Percentiles rank a stretch among this genome's conserved stretches.
These are phyloP conservation scores for Fusarium beomiforme DNA, from an alignment of 2,329 filamentous ascomycete genomes.

Conservation along the genomic window DNA sequence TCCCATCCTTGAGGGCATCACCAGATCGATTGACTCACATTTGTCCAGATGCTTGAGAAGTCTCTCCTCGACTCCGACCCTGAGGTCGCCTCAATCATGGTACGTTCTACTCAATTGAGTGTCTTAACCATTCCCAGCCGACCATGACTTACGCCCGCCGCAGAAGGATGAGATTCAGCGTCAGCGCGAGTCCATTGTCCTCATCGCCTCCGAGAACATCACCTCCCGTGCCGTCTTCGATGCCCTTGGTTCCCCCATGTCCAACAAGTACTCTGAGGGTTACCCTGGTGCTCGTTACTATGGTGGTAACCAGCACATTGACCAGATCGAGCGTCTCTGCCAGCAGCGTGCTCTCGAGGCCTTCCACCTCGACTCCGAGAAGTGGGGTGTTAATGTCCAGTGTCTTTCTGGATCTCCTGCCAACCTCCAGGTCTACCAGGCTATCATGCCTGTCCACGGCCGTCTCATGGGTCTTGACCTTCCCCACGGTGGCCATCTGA, in stretches of 20 bases:
- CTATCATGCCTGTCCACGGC: conserved; percentile 94
- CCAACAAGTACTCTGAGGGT: conserved; percentile 99
- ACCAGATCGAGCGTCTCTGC: conserved; percentile 94
- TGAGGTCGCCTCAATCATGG: conserved; percentile 97
- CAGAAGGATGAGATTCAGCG: conserved; percentile 94
- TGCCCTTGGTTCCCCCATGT: conserved; percentile 92
- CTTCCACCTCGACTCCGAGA: conserved; percentile 84
- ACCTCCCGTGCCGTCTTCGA: conserved; percentile 98
- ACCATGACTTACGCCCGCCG: conserved; percentile 45
- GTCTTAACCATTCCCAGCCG: not conserved
- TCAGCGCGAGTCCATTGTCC: conserved; percentile 97
- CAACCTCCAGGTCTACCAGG: conserved; percentile 98
- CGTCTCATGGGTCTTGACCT: conserved; percentile 97
- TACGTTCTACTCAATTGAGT: conserved; percentile 55
- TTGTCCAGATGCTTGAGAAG: conserved; percentile 88
- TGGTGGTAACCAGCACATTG: conserved; percentile 98
- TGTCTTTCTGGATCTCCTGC: conserved; percentile 91
- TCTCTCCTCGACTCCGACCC: conserved; percentile 90
- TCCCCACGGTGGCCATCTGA: conserved; percentile 92
- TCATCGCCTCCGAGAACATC: conserved; percentile 99
- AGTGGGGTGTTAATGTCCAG: conserved; percentile 99
- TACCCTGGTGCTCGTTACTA: conserved; percentile 99
- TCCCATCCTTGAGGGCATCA: not conserved
- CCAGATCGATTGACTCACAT: conserved; percentile 25
- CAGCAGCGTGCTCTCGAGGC: conserved; percentile 92